Evolutionary conservation across 345 rosid species (phyloP).

Genomic region (Eucalyptus marginata): DNA sequence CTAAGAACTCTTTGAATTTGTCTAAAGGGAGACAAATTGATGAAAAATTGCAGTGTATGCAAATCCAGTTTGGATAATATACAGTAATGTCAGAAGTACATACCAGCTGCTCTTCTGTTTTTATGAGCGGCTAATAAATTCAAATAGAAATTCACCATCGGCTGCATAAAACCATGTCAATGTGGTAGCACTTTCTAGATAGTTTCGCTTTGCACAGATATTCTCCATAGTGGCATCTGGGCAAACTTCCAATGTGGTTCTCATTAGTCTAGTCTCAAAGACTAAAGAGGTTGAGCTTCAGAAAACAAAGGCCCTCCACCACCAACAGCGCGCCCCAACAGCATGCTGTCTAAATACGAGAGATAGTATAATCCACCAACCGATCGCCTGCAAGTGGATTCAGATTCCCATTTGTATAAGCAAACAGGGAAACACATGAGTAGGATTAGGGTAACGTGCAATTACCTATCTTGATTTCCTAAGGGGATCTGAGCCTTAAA

Average conservation of each 20-base stretch:
- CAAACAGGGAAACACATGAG: not conserved
- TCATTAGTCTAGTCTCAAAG: not conserved
- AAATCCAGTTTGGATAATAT: not conserved
- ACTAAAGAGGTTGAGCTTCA: slow-evolving; percentile 65
- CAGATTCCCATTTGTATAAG: not conserved
- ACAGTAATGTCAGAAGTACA: not conserved
- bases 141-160: not conserved
- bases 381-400: slow-evolving; percentile 26
- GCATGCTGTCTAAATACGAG: slow-evolving; percentile 80
- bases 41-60: not conserved
- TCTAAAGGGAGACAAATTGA: not conserved
- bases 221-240: not conserved
- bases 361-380: slow-evolving; percentile 89
- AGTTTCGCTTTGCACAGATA: not conserved
- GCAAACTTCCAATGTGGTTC: not conserved
- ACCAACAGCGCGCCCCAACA: slow-evolving; percentile 82
- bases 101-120: not conserved
- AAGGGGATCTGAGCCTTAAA: slow-evolving; percentile 76
- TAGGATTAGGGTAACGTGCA: not conserved
- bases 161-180: not conserved
- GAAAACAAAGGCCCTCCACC: slow-evolving; percentile 94
- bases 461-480: slow-evolving; percentile 18
- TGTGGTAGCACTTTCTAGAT: not conserved
- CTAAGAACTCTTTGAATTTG: not conserved
- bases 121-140: not conserved